phyloP scores from a whole-genome alignment of 257 asterid genomes.

The Jasminum sambac region DNA sequence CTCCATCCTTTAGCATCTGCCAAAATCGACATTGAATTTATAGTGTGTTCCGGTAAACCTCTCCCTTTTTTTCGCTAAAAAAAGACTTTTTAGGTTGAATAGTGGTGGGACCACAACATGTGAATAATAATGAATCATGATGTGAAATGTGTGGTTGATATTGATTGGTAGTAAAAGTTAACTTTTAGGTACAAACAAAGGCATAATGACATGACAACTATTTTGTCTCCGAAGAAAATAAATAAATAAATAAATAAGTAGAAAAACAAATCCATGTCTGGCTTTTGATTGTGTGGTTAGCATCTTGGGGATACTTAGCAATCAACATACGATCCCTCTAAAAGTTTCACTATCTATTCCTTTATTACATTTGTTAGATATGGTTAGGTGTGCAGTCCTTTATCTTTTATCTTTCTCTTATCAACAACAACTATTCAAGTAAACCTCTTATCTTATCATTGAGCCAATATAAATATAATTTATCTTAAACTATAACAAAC shows the following conservation, averaged over 20 bases:
- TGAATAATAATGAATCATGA: no score
- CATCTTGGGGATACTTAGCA: background rate
- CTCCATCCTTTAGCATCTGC: constrained; percentile 84
- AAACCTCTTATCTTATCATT: background rate
- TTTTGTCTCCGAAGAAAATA: background rate
- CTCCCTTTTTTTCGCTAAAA: no score
- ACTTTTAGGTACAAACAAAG: no score
- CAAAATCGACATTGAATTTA: constrained; percentile 15
- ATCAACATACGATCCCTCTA: background rate
- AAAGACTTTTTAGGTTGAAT: no score
- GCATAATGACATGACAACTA: constrained; percentile 4
- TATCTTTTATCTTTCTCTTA: background rate
- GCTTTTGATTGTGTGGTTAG: background rate
- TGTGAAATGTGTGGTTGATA: no score
- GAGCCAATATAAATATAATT: background rate
- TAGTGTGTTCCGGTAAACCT: no score
- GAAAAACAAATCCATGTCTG: background rate
- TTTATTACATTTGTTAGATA: background rate
- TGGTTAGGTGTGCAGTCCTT: background rate
- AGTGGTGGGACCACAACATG: no score
- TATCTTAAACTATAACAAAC: background rate
- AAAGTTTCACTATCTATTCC: background rate
- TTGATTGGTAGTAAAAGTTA: no score
- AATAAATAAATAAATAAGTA: no score
- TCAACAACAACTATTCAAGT: no score